Base-by-base conservation (phyloP, 2,329 filamentous ascomycete genomes). In the Calonectria pseudoturangicola region DNA sequence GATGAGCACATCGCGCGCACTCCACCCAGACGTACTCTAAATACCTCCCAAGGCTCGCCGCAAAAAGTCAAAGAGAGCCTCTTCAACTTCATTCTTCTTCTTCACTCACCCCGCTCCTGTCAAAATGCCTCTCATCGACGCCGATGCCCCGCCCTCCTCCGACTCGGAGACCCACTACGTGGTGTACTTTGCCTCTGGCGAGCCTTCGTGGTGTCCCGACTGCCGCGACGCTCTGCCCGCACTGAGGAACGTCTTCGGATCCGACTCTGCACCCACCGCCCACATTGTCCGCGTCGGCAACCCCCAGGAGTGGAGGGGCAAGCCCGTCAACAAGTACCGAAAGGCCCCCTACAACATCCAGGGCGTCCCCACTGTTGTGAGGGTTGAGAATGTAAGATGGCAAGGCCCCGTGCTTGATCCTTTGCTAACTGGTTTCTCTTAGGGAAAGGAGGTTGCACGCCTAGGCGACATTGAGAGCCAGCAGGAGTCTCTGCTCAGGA, bases 121-220 rank as follows among this genome's bases (percentile, higher is more conserved):
- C 67, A 79, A 74, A 63, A 81, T 81, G 80, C 80, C 80, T 66
- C 74, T 81, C 65, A 71, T 80, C 66, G 66, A 81, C 65, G 77
- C 75, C 21, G 66, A 80, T 5, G 30, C 72, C 2, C 80, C 80
- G 12, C 80, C 80, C 7, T 72, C 79, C 10, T 72, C 79, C 10
- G 74, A 67, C 48, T 51, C 66, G 48, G 77, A 79, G 70, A 74
- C 73, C 48, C 80, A 81, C 70, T 81, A 82, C 39, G 79, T 81
- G 72, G 79, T 81, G 33, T 81, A 81, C 71, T 81, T 81, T 39
- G 80, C 79, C 3, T 82, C 80, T 0, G 80, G 80, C 13, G 75
- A 81, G 25, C 80, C 80, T 5, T 80, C 80, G 0, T 81, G 80
- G 80, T 81, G 80, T 27, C 80, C 80, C 0, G 80, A 81, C 60